These are phyloP conservation scores for Calonectria hongkongensis DNA, from an alignment of 2,329 filamentous ascomycete species.

Conservation along the genomic window DNA sequence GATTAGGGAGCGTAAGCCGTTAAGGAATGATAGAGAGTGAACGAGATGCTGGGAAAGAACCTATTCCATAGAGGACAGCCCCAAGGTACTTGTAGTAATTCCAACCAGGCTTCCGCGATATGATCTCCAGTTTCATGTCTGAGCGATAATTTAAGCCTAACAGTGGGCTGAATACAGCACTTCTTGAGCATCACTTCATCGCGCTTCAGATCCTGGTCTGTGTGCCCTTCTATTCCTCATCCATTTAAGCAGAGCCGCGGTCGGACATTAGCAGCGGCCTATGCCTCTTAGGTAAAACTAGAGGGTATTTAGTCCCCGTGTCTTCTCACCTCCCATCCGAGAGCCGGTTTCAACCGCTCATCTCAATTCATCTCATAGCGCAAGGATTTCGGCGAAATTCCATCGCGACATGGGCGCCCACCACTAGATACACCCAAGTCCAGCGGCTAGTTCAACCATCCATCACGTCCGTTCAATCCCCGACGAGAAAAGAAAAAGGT, in stretches of 20 bases:
- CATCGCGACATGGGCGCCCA: too few species aligned
- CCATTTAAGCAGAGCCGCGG: background rate
- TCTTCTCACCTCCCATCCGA: background rate
- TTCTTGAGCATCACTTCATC: background rate
- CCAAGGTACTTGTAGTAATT: constrained; percentile 15
- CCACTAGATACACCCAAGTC: background rate
- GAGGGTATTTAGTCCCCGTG: too few species aligned
- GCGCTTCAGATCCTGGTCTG: background rate
- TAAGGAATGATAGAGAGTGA: background rate
- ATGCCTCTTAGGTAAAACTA: background rate
- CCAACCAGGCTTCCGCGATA: background rate
- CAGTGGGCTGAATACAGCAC: background rate
- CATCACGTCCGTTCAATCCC: background rate
- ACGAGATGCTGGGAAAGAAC: background rate
- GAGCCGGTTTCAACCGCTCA: background rate
- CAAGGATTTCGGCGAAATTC: constrained; percentile 2
- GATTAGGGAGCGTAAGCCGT: background rate
- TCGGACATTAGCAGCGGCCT: constrained; percentile 11
- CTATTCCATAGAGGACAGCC: background rate
- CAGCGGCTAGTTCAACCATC: background rate
- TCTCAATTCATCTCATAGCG: constrained; percentile 4
- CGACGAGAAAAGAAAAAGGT: too few species aligned
- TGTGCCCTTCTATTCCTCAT: constrained; percentile 15
- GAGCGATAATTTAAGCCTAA: constrained; percentile 1
- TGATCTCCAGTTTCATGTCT: background rate